Evolutionary conservation across 106 monocot species (phyloP), one percentile per base, ranked within the genome.

Genomic region (Dendrobium officinale): DNA sequence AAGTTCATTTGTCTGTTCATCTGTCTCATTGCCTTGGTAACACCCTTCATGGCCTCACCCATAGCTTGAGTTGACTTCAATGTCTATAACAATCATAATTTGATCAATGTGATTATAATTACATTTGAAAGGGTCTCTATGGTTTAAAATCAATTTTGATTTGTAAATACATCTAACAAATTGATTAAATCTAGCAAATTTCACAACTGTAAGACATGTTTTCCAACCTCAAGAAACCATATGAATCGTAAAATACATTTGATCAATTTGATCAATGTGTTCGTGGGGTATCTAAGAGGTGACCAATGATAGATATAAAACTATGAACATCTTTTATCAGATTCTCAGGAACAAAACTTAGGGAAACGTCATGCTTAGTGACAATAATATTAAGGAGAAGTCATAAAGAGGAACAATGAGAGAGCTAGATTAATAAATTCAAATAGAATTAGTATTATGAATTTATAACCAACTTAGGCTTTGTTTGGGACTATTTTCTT

Each of bases 31-130:
- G 97, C 97, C 88, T 98, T 98, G 24, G 97, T 98, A 43, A 98
- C 97, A 22, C 97, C 97, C 82, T 94, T 94, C 97, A 98, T 98
- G 70, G 97, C 97, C 79, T 92, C 96, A 5, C 92, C 90, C 90
- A 94, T 94, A 40, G 94, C 93, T 88, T 97, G 94, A 29, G 92
- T 97, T 55, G 94, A 97, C 85, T 96, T 96, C 84, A 96, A 43
- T 24, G 93, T 93, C 96, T 96, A 78, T 61, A 24, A 81, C 47
- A 41, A 80, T 41, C 29, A 73, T 10, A 73, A 84, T 47, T 77
- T 67, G 33, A 31, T 31, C 31, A 31, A 31, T 31, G 31, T 31
- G 31, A 31, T 31, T 31, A 31, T 48, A 7, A 48, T 48, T 48
- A 48, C 48, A 48, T 48, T 48, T 48, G 48, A 48, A 48, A 11